Base-by-base conservation (phyloP, 257 asterid genomes). In the Capsicum chinense region DNA sequence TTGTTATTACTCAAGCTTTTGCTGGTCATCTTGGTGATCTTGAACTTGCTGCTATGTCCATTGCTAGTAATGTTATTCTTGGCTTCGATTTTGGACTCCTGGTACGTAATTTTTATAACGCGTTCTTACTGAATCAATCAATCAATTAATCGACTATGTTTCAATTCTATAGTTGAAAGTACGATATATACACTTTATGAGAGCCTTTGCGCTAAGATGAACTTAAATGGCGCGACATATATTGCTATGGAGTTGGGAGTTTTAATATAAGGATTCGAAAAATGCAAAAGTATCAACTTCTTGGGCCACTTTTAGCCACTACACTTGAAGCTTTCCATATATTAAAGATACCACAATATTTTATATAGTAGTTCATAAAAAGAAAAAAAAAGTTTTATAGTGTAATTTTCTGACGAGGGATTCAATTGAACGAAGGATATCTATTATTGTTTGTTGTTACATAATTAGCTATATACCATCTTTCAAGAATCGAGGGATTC, bases 11-110 rank as follows among this genome's bases (percentile, higher is more conserved):
- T 14, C 98, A 92, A 81, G 97, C 98, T 79, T 94, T 92, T 86
- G 96, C 99, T 80, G 98, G 99, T 70, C 98, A 92, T 82, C 93
- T 95, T 6, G 98, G 99, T 17, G 95, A 95, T 79, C 92, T 92
- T 37, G 97, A 95, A 83, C 95, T 93, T 11, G 99, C 99, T 56
- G 95, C 97, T 81, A 88, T 95, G 91, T 89, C 98, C 69, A 91
- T 95, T 33, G 94, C 92, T 15, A 76, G 85, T 44, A 91, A 87
- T 74, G 98, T 95, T 83, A 42, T 95, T 80, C 15, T 90, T 9
- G 99, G 97, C 71, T 92, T 95, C 90, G 93, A 93, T 66, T 93
- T 93, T 60, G 97, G 98, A 66, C 92, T 95, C 79, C 37, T 95
- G 94, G 98, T 94, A 84, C 6, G 17, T 66, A 0, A 5, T 17